Evolutionary conservation across 1,284 basidiomycete genomes (phyloP), one percentile per base, ranked within the genome.

Genomic region (Afroboletus lepidellus): DNA sequence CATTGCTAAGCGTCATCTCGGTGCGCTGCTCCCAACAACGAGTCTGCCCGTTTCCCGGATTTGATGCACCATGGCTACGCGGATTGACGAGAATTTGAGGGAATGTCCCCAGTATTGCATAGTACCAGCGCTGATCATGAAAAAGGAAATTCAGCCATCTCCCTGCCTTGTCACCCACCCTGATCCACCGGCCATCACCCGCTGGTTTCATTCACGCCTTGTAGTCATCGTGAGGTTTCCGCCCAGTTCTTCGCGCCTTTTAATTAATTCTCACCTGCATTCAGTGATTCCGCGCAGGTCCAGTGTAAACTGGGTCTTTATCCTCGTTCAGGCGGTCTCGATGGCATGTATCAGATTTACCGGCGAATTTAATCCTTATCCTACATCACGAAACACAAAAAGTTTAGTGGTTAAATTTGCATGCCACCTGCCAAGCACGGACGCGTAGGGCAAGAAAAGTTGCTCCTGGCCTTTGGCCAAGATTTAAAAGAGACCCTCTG

Each of bases 221-320:
- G 55, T 65, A 63, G 48, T 56, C 55, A 67, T 64, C 64, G 51
- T 57, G 64, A 66, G 67, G 64, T 56, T 65, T 59, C 62, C 62
- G 39, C 45, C 58, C 63, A 51, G 50, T 51, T 48, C 47, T 60
- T 57, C 54, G 56, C 52, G 55, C 53, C 50, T 52, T 56, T 66
- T 66, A 55, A 66, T 66, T 66, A 66, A 66, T 66, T 60, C 32
- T 50, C 21, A 52, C 53, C 33, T 44, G 41, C 41, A 58, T 56
- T 56, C 48, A 56, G 51, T 53, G 41, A 53, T 48, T 36, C 23
- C 41, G 50, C 56, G 51, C 55, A 46, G 45, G 57, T 25, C 43
- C 38, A 48, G 52, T 48, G 44, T 51, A 41, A 52, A 30, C 41
- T 42, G 44, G 25, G 37, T 50, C 41, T 54, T 48, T 42, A 50